These are phyloP conservation scores for Xylariales sp. DNA, from an alignment of 2,329 filamentous ascomycete genomes.

Conservation along the genomic window DNA sequence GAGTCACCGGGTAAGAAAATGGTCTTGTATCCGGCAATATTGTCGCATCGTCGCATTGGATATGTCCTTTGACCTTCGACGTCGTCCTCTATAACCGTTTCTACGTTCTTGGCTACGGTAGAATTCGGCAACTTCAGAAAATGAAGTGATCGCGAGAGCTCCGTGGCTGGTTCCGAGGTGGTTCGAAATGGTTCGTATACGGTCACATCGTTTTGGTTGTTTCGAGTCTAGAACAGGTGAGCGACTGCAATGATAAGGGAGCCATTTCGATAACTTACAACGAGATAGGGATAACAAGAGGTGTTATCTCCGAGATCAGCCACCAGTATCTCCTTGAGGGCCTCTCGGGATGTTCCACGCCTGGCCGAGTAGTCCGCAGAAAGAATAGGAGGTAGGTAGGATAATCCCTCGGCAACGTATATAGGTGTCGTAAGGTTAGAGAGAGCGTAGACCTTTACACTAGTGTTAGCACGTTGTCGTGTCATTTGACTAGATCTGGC, in stretches of 20 bases:
- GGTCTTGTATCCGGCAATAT: conserved; percentile 81
- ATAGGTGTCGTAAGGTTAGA: conserved; percentile 77
- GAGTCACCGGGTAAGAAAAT: conserved; percentile 86
- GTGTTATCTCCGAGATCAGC: conserved; percentile 84
- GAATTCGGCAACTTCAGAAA: conserved; percentile 82
- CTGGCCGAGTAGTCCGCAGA: conserved; percentile 77
- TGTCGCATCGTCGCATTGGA: conserved; percentile 68
- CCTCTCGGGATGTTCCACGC: conserved; percentile 77
- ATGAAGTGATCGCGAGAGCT: conserved; percentile 69
- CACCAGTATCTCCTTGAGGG: conserved; percentile 81
- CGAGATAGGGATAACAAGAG: conserved; percentile 78
- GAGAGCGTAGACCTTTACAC: conserved; percentile 76
- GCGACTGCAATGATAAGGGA: neutral
- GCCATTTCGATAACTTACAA: conserved; percentile 66
- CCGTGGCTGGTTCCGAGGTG: conserved; percentile 52
- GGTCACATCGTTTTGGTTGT: conserved; percentile 82
- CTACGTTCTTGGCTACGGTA: conserved; percentile 69
- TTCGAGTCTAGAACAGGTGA: conserved; percentile 70
- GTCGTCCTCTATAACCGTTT: conserved; percentile 63
- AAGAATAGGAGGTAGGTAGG: conserved; percentile 80
- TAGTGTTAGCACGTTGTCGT: conserved; percentile 19
- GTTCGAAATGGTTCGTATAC: conserved; percentile 84
- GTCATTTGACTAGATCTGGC: conserved; percentile 47
- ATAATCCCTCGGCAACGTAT: conserved; percentile 80
- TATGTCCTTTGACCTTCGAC: conserved; percentile 60